These are phyloP conservation scores for Epichloe baconii DNA, from an alignment of 2,329 filamentous ascomycete species.

Conservation along the genomic window DNA sequence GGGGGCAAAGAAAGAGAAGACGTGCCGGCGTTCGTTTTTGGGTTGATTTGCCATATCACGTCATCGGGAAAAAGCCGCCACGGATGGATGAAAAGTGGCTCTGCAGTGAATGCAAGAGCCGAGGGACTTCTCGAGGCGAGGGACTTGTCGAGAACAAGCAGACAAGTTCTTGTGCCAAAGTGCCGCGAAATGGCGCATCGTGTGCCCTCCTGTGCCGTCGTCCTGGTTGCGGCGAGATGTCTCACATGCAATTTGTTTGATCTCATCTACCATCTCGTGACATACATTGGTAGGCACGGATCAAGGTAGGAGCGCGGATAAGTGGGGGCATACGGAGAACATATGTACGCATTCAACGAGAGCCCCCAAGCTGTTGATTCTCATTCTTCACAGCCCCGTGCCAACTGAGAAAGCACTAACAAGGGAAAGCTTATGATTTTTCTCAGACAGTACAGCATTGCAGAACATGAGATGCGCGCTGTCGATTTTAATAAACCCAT, in stretches of 20 bases:
- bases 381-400: too few relatives aligned
- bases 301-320: too few relatives aligned
- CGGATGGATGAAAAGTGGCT: background rate
- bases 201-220: background rate
- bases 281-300: too few relatives aligned
- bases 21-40: background rate
- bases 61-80: slow-evolving; percentile 1
- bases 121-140: background rate
- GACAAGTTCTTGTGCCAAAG: background rate
- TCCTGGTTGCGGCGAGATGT: background rate
- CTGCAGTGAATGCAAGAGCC: background rate
- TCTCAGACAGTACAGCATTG: too few relatives aligned
- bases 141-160: background rate
- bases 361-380: too few relatives aligned
- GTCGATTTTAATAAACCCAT: too few relatives aligned
- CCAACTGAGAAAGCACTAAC: too few relatives aligned
- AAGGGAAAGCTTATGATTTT: too few relatives aligned
- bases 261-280: too few relatives aligned
- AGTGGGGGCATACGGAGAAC: too few relatives aligned
- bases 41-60: slow-evolving; percentile 1
- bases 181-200: background rate
- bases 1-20: background rate
- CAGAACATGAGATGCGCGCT: too few relatives aligned
- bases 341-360: too few relatives aligned
- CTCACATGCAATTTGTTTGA: background rate